Percentiles rank a stretch among this genome's conserved stretches.
Conservation (phyloP, 495 filamentous ascomycete genomes). For the Platismatia glauca region DNA sequence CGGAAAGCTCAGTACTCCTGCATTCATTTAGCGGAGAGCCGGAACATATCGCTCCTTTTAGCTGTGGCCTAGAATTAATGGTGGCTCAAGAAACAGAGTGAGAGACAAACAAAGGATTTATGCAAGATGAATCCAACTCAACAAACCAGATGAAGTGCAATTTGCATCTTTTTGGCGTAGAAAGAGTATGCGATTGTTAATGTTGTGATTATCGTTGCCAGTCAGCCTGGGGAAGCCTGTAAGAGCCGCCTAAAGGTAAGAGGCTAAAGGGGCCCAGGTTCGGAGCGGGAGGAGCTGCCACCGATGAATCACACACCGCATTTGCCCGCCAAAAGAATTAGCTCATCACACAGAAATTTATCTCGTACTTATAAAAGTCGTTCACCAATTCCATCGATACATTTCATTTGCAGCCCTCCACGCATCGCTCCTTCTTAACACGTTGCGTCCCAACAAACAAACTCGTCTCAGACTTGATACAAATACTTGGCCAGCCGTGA, state of each 20-base stretch:
- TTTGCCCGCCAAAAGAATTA: neutral
- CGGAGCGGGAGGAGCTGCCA: neutral
- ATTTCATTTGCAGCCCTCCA: neutral
- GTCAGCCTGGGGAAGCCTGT: neutral
- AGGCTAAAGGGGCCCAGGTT: neutral
- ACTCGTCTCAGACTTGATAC: neutral
- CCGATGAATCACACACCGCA: neutral
- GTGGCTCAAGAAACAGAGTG: too few species aligned
- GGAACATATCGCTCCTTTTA: too few species aligned
- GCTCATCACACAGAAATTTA: constrained; percentile 2
- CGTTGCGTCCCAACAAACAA: neutral
- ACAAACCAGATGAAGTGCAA: neutral
- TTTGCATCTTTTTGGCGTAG: neutral
- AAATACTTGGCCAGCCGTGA: constrained; percentile 28
- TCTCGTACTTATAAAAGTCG: neutral
- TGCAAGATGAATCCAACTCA: neutral
- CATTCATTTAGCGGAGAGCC: too few species aligned
- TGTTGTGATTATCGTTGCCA: too few species aligned
- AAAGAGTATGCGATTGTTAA: neutral
- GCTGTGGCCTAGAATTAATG: too few species aligned
- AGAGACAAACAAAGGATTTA: neutral
- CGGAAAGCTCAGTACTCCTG: too few species aligned
- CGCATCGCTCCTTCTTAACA: neutral
- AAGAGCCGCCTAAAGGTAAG: too few species aligned
- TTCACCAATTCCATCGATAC: neutral